A percentile compares a stretch with the other conserved stretches of the same genome.
Conservation (phyloP, 2,329 filamentous ascomycete genomes). For the Zymoseptoria passerinii region DNA sequence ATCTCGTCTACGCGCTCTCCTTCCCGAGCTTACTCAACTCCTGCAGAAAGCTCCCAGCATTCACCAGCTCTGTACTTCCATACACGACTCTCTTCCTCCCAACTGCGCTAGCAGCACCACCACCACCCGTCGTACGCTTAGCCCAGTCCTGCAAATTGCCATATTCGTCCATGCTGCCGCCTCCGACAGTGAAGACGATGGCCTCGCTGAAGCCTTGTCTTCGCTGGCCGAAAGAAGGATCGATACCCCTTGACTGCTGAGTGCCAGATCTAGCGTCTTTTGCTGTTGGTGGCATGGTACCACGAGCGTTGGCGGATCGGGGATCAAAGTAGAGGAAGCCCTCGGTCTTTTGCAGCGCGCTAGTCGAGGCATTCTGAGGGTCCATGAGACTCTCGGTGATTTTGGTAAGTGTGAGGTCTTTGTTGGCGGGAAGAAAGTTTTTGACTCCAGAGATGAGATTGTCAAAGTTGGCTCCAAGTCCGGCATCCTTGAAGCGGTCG, state of each 20-base stretch:
- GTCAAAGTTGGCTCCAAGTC: constrained; percentile 80
- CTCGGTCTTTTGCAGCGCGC: constrained; percentile 91
- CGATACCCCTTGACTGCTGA: constrained; percentile 30
- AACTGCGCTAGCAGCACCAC: constrained; percentile 43
- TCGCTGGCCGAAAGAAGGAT: constrained; percentile 18
- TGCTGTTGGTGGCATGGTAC: constrained; percentile 79
- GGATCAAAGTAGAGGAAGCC: constrained; percentile 97
- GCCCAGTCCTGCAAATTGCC: constrained; percentile 97
- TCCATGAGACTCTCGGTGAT: constrained; percentile 99
- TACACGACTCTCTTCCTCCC: constrained; percentile 79
- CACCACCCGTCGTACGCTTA: constrained; percentile 55
- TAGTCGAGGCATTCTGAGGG: constrained; percentile 77
- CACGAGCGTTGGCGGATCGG: constrained; percentile 81
- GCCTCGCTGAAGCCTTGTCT: constrained; percentile 34
- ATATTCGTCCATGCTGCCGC: constrained; percentile 98
- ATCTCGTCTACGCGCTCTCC: constrained; percentile 38
- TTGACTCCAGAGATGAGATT: constrained; percentile 93
- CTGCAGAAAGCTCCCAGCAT: constrained; percentile 54
- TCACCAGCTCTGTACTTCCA: constrained; percentile 73
- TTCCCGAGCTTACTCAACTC: constrained; percentile 50
- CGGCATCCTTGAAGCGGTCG: constrained; percentile 86
- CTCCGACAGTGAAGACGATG: constrained; percentile 49
- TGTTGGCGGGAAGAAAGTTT: constrained; percentile 93
- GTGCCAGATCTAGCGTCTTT: constrained; percentile 25
- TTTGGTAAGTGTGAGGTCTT: constrained; percentile 92